Evolutionary conservation across 140 eudicot species (phyloP), one percentile per base, ranked within the genome.

Genomic region (Oenanthe javanica): DNA sequence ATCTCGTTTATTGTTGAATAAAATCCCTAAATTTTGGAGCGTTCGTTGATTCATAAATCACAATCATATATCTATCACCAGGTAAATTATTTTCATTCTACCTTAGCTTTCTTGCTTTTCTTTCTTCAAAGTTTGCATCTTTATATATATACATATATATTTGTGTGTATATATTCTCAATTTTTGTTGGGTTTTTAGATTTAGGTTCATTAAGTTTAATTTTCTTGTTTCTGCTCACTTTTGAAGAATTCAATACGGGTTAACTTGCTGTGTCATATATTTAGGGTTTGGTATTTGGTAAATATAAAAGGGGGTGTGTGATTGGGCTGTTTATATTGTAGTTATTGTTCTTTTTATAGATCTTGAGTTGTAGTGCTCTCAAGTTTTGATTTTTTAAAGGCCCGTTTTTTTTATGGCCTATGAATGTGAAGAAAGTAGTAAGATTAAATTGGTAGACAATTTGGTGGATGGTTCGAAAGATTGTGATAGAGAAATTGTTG

Each of bases 1-100:
- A 31, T 21, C 12, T 59, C 67, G 13, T 59, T 7, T 2, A 2
- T 7, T 7, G 4, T 7, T 59, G 36, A 59, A n/a, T 21, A 7
- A n/a, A 59, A 57, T 59, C 67, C 67, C 67, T 59, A 59, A 21
- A n/a, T n/a, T 59, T 59, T 21, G n/a, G 67, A 57, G 66, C n/a
- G 31, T 21, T 59, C 67, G 5, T 59, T 59, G 31, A 59, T 59
- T 59, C 67, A 59, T n/a, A 59, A 59, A 21, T 21, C 31, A 59
- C 8, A 59, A 5, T 19, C 31, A 59, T n/a, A 59, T 57, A 16
- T 57, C 0, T 19, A 19, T 4, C 1, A 57, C 67, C 67, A 59
- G 67, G 67, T 59, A 59, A 59, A 59, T 21, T n/a, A n/a, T 31
- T 59, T 15, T 15, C 55, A 46, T 51, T 51, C 9, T 0, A 4